Evolutionary conservation across 495 filamentous ascomycete species (phyloP).

Genomic region (Cairneyella variabilis): DNA sequence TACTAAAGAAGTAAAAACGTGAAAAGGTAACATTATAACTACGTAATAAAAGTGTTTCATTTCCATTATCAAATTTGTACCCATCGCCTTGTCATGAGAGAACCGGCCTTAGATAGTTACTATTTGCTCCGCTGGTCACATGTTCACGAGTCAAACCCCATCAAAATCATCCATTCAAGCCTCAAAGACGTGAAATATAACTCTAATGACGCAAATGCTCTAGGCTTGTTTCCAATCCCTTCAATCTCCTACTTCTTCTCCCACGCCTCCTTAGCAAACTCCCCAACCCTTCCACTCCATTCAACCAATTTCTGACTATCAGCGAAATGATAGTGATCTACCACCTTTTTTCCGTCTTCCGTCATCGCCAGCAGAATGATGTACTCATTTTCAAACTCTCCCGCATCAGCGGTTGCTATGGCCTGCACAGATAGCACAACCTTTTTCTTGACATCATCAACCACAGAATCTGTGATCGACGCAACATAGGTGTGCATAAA

Average conservation of each 20-base stretch:
- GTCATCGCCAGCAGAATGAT: slow-evolving; percentile 28
- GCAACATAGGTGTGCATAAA: slow-evolving; percentile 17
- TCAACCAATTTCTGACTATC: slow-evolving; percentile 29
- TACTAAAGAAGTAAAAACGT: no score
- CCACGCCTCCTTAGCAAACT: neutral
- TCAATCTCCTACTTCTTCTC: slow-evolving; percentile 3
- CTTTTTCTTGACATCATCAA: slow-evolving; percentile 25
- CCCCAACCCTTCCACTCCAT: neutral
- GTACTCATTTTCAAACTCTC: slow-evolving; percentile 33
- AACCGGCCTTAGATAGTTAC: no score
- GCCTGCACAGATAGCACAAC: slow-evolving; percentile 27
- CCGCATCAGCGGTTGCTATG: slow-evolving; percentile 23
- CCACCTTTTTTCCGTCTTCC: slow-evolving; percentile 27
- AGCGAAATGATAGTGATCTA: slow-evolving; percentile 28
- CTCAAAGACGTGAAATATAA: no score
- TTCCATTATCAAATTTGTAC: no score
- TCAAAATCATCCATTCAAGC: no score
- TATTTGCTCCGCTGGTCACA: no score
- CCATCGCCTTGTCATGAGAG: no score
- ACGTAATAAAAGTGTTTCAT: no score
- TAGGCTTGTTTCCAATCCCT: no score
- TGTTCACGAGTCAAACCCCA: no score
- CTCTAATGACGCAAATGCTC: no score
- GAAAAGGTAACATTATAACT: no score
- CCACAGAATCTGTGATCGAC: slow-evolving; percentile 14